Conservation (phyloP, 2,329 filamentous ascomycete genomes). For the Beauveria varroae region DNA sequence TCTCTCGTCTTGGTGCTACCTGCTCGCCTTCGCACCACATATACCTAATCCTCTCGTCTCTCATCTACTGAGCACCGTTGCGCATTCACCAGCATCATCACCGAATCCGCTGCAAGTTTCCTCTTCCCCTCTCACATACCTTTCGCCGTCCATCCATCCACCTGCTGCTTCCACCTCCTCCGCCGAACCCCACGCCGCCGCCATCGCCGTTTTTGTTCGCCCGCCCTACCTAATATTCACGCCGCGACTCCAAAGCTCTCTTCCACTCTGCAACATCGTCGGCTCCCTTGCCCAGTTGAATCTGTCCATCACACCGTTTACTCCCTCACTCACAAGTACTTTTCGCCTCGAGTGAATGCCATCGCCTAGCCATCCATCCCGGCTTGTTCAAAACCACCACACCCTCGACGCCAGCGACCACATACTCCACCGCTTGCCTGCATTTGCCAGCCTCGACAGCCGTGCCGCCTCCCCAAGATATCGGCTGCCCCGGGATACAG, state of each 20-base stretch:
- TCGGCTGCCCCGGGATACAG: background rate
- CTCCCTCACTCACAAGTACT: too few relatives aligned
- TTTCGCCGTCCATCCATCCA: background rate
- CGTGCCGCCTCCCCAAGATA: background rate
- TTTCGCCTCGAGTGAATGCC: too few relatives aligned
- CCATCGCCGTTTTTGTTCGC: constrained; percentile 8
- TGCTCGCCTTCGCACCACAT: too few relatives aligned
- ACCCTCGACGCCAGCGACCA: background rate
- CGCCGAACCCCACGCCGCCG: constrained; percentile 6
- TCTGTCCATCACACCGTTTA: too few relatives aligned
- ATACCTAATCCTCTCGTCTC: too few relatives aligned
- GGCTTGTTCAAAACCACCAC: background rate
- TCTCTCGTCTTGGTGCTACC: too few relatives aligned
- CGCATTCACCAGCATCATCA: too few relatives aligned
- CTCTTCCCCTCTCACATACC: background rate
- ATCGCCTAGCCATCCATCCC: too few relatives aligned
- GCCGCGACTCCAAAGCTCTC: background rate
- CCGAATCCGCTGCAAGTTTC: too few relatives aligned
- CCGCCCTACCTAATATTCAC: background rate
- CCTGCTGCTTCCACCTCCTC: background rate
- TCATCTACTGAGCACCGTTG: too few relatives aligned
- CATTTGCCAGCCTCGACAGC: background rate
- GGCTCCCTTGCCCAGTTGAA: background rate
- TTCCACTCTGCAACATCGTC: background rate
- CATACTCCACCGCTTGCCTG: constrained; percentile 2